Evolutionary conservation across 2,329 filamentous ascomycete species (phyloP).

Genomic region (Aspergillus udagawae): DNA sequence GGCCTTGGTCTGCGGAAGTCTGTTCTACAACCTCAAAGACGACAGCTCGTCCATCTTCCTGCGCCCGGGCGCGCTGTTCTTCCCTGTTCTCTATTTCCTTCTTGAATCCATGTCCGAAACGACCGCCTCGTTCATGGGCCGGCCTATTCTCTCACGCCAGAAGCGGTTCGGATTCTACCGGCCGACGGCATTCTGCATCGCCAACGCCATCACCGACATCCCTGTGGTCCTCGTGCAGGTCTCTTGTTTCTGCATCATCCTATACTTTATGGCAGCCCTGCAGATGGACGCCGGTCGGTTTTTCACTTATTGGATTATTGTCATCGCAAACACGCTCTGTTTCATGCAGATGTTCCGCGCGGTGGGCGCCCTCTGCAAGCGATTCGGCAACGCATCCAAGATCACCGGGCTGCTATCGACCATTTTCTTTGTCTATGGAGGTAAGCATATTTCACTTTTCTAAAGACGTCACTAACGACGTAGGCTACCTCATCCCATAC

Average conservation of each 20-base stretch:
- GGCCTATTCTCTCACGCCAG: slow-evolving; percentile 64
- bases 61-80: slow-evolving; percentile 57
- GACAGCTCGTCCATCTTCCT: slow-evolving; percentile 54
- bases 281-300: slow-evolving; percentile 54
- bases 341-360: slow-evolving; percentile 51
- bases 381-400: slow-evolving; percentile 43
- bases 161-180: slow-evolving; percentile 65
- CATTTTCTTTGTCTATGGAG: slow-evolving; percentile 51
- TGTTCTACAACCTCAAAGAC: slow-evolving; percentile 51
- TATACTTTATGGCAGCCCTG: slow-evolving; percentile 57
- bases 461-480: background rate
- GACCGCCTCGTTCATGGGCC: slow-evolving; percentile 57
- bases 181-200: slow-evolving; percentile 55
- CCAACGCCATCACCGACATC: slow-evolving; percentile 53
- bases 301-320: slow-evolving; percentile 54
- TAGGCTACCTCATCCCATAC: slow-evolving; percentile 58
- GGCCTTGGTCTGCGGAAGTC: slow-evolving; percentile 40
- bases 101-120: slow-evolving; percentile 57
- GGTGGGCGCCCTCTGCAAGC: slow-evolving; percentile 44
- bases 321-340: slow-evolving; percentile 46
- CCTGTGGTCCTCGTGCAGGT: slow-evolving; percentile 55
- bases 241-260: slow-evolving; percentile 53
- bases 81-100: slow-evolving; percentile 58
- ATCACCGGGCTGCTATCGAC: slow-evolving; percentile 43
- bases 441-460: slow-evolving; percentile 7